phyloP scores from a whole-genome alignment of 352 stramenopile species.

The Pythium periplocum region DNA sequence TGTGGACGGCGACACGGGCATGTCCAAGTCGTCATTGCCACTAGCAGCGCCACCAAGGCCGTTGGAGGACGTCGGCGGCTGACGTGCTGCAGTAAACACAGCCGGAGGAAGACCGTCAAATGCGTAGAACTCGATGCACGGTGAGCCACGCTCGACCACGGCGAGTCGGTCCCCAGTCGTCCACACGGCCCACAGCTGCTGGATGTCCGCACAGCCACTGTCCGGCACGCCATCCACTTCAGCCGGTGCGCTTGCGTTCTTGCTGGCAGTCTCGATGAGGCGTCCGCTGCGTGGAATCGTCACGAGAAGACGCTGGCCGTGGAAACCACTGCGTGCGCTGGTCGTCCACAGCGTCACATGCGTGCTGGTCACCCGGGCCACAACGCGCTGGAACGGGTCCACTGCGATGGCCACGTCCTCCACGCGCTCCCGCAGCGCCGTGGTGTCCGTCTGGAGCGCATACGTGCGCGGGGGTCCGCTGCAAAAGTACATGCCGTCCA shows the following conservation, averaged over 20 bases:
- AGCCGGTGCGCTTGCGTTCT: background rate
- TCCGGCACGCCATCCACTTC: constrained; percentile 11
- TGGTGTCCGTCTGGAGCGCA: constrained; percentile 10
- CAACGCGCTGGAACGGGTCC: constrained; percentile 42
- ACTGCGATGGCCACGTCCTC: constrained; percentile 52
- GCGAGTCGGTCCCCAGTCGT: constrained; percentile 46
- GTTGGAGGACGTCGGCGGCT: constrained; percentile 1
- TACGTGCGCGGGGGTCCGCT: constrained; percentile 64
- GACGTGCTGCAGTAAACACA: constrained; percentile 14
- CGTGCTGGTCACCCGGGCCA: constrained; percentile 47
- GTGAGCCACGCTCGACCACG: constrained; percentile 51
- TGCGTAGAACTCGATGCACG: constrained; percentile 64
- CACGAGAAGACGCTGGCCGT: constrained; percentile 37
- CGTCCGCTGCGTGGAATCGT: constrained; percentile 25
- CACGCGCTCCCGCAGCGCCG: constrained; percentile 10
- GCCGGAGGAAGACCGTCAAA: constrained; percentile 46
- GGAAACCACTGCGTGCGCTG: constrained; percentile 17
- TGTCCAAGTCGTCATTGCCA: background rate
- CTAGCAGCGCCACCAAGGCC: constrained; percentile 2
- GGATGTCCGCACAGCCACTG: constrained; percentile 19
- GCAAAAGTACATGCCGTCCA: constrained; percentile 58
- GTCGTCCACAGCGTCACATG: constrained; percentile 45
- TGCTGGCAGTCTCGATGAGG: constrained; percentile 13
- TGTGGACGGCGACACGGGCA: constrained; percentile 16
- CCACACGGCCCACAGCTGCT: constrained; percentile 51